Evolutionary conservation across 2,329 filamentous ascomycete species (phyloP), one percentile per base, ranked within the genome.

Genomic region (Coniochaeta pulveracea): DNA sequence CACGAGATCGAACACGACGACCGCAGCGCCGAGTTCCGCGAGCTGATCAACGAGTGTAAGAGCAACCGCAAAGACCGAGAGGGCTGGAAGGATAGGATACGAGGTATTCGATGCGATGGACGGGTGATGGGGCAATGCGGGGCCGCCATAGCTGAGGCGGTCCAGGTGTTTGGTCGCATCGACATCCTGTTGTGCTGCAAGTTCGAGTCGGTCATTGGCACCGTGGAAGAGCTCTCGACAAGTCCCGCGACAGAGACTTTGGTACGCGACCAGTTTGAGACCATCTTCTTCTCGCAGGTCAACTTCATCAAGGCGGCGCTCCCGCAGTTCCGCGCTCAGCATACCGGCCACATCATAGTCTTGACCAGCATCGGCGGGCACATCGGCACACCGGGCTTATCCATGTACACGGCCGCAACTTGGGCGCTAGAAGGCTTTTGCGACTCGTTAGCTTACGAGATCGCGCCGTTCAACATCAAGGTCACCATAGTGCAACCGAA

Each of bases 351-450:
- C 55, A 80, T 96, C 41, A 80, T 96, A 41, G 74, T 93, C 35
- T 69, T 96, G 32, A 91, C 85, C 6, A 89, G 85, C 40, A 86
- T 93, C 38, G 88, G 85, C 23, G 88, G 85, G 3, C 89, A 95
- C 56, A 80, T 96, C 38, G 89, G 88, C 22, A 95, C 88, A 0
- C 91, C 91, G 0, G 86, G 88, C 3, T 73, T 96, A 60, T 74
- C 85, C 36, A 83, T 93, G 64, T 91, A 93, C 54, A 91, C 86
- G 43, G 85, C 89, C 12, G 83, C 86, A 10, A 88, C 86, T 23
- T 95, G 89, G 86, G 91, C 86, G 2, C 71, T 95, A 22, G 91
- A 96, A 58, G 91, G 89, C 12, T 95, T 91, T 55, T 95, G 88
- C 60, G 89, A 96, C 58, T 85, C 85, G 38, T 69, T 98, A 16